Conservation (phyloP, 805 yeast species). For the Spathaspora boniae region DNA sequence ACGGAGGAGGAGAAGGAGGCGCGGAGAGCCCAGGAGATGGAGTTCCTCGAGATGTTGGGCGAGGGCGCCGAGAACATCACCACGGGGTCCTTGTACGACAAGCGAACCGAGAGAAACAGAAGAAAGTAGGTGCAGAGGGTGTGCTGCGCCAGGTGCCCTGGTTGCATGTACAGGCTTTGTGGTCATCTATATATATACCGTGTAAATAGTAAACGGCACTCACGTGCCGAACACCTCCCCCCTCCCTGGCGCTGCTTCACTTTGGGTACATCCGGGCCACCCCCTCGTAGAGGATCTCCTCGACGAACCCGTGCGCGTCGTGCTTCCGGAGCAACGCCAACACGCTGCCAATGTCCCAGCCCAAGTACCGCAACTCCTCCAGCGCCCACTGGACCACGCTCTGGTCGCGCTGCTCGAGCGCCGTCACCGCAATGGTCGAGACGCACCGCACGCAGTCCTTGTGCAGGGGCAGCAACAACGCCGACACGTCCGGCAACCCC, state of each 20-base stretch:
- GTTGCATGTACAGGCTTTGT: too few relatives aligned
- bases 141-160: too few relatives aligned
- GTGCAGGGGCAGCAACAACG: slow-evolving; percentile 2
- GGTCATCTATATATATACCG: too few relatives aligned
- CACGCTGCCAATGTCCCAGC: slow-evolving; percentile 19
- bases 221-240: too few relatives aligned
- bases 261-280: too few relatives aligned
- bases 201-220: too few relatives aligned
- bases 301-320: slow-evolving; percentile 5
- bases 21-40: slow-evolving; percentile 28
- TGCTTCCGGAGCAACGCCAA: slow-evolving; percentile 3
- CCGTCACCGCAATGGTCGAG: slow-evolving; percentile 18
- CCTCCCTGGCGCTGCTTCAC: too few relatives aligned
- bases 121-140: slow-evolving; percentile 10
- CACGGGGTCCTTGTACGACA: slow-evolving; percentile 47
- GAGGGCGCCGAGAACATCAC: slow-evolving; percentile 52
- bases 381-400: slow-evolving; percentile 26
- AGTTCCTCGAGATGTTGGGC: slow-evolving; percentile 59
- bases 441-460: slow-evolving; percentile 19
- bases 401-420: slow-evolving; percentile 21
- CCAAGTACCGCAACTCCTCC: slow-evolving; percentile 26
- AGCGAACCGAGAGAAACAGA: slow-evolving; percentile 43
- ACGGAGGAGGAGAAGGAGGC: slow-evolving; percentile 13
- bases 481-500: not conserved
- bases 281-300: slow-evolving; percentile 2